Percentiles rank a stretch among this genome's conserved stretches.
phyloP scores from a whole-genome alignment of 2,329 filamentous ascomycete species.

The Hymenoscyphus repandus region DNA sequence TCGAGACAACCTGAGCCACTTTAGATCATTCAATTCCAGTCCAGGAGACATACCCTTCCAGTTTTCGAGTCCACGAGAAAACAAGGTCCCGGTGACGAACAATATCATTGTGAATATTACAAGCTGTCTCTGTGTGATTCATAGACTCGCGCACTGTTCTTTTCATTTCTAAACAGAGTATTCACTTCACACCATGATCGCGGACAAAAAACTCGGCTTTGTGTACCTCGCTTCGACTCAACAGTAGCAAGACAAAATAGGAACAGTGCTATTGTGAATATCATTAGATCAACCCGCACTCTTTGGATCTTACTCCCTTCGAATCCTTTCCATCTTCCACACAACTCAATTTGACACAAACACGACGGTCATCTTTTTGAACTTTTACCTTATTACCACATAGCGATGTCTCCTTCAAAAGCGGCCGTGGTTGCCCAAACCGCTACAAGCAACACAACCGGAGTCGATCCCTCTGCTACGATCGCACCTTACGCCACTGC shows the following conservation, averaged over 20 bases:
- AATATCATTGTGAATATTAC: slow-evolving; percentile 7
- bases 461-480: slow-evolving; percentile 37
- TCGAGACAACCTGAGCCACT: neutral
- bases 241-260: slow-evolving; percentile 6
- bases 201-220: slow-evolving; percentile 10
- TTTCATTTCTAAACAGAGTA: slow-evolving; percentile 6
- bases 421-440: slow-evolving; percentile 8
- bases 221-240: slow-evolving; percentile 18
- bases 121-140: slow-evolving; percentile 6
- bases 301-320: slow-evolving; percentile 1
- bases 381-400: neutral
- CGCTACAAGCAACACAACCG: neutral
- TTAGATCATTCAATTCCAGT: neutral
- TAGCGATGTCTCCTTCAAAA: neutral
- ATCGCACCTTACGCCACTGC: slow-evolving; percentile 51
- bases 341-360: no score
- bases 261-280: slow-evolving; percentile 1
- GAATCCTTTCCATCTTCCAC: neutral
- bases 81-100: neutral
- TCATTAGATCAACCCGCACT: slow-evolving; percentile 3
- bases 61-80: neutral
- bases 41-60: slow-evolving; percentile 2
- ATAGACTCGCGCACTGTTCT: slow-evolving; percentile 1
- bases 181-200: slow-evolving; percentile 19
- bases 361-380: no score